Percentiles rank a stretch among this genome's conserved stretches.
Evolutionary conservation across 1,284 basidiomycete species (phyloP).

Genomic region (Cryptococcus sp.): DNA sequence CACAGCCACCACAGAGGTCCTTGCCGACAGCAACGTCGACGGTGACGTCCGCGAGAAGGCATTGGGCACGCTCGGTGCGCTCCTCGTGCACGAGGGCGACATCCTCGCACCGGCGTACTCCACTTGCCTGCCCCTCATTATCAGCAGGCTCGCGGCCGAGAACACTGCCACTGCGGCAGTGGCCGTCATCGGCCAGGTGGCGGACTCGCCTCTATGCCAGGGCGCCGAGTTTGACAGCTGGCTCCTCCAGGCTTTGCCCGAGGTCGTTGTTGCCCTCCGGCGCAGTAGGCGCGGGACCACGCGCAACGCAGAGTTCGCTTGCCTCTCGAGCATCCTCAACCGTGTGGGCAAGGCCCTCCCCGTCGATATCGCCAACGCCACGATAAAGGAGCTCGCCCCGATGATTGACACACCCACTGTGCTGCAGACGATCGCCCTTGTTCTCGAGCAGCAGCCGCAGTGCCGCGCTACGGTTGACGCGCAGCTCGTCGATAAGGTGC

Average conservation of each 20-base stretch:
- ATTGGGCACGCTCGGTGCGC: conserved; percentile 75
- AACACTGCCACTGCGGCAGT: conserved; percentile 54
- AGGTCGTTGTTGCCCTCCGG: conserved; percentile 71
- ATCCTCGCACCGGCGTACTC: conserved; percentile 50
- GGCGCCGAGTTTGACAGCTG: conserved; percentile 60
- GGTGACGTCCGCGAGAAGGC: conserved; percentile 82
- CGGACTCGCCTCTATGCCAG: conserved; percentile 48
- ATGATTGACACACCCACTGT: conserved; percentile 77
- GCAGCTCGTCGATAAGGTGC: conserved; percentile 65
- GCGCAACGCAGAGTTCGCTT: conserved; percentile 69
- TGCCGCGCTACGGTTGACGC: conserved; percentile 70
- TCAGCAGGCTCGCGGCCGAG: conserved; percentile 64
- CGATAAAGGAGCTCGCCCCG: conserved; percentile 69
- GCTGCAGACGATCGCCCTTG: conserved; percentile 64
- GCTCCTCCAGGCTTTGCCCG: conserved; percentile 73
- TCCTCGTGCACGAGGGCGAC: conserved; percentile 83
- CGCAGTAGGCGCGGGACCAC: conserved; percentile 77
- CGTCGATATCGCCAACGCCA: conserved; percentile 57
- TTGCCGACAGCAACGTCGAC: conserved; percentile 80
- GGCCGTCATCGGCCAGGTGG: conserved; percentile 52
- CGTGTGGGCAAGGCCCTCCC: conserved; percentile 63
- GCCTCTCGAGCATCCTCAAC: conserved; percentile 57
- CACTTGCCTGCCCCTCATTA: conserved; percentile 62
- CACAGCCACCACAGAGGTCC: conserved; percentile 64
- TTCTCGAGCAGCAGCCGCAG: conserved; percentile 66